phyloP scores from a whole-genome alignment of 73 alveolate genomes.

The Symbiodinium natans region DNA sequence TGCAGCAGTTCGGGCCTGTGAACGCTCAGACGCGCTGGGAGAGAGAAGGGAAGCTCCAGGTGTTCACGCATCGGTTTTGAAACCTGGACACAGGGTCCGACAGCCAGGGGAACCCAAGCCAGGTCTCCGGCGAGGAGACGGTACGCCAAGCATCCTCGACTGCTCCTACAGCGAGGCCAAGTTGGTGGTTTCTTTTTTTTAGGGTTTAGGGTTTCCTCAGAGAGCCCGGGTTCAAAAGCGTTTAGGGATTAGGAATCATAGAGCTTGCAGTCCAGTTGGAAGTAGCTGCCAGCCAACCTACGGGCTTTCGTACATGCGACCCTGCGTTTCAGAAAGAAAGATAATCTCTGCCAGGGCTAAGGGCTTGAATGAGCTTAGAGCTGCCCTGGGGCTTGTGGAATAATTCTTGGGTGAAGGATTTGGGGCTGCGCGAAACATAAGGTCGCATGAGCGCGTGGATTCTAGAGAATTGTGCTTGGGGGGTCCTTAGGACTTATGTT shows the following conservation, averaged over 20 bases:
- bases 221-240: neutral
- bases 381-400: neutral
- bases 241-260: neutral
- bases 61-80: too few relatives aligned
- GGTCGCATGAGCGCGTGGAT: neutral
- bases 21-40: too few relatives aligned
- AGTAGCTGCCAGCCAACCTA: too few relatives aligned
- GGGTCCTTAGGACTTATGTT: neutral
- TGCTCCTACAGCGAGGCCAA: constrained; percentile 28
- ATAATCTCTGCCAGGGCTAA: neutral
- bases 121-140: neutral
- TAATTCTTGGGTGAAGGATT: neutral
- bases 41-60: too few relatives aligned
- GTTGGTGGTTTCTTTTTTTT: neutral
- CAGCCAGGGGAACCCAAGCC: neutral
- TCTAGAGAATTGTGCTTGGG: neutral
- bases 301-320: too few relatives aligned
- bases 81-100: too few relatives aligned
- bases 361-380: neutral
- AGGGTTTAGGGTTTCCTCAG: neutral
- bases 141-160: constrained; percentile 9
- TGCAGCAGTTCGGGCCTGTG: too few relatives aligned
- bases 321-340: neutral
- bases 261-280: neutral
- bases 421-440: neutral